Base-by-base conservation (phyloP, 176 grass and related monocot species). In the Lolium perenne region DNA sequence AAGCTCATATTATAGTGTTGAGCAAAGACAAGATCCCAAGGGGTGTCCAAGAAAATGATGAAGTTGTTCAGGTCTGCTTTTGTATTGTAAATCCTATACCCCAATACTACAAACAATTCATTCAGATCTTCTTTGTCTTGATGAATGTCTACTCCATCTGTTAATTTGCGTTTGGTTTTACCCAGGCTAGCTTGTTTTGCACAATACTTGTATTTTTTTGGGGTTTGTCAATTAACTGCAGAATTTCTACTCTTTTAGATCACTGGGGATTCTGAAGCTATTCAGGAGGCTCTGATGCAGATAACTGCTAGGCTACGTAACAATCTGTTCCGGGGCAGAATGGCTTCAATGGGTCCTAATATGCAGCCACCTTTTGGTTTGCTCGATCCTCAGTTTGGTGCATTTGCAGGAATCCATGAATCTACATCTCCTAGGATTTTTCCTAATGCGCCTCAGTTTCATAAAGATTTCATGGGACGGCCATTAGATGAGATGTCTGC, bases 261-360 rank as follows among this genome's bases (percentile, higher is more conserved):
- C 82, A 94, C 45, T 56, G 94, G 97, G 57, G 73, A 86, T 72
- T 93, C 74, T 70, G 97, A 94, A 87, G 82, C 84, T 67, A 90
- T 96, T 73, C 90, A 99, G 74, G 94, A 99, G 89, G 97, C 97
- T 80, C 74, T 99, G 53, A 83, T 94, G 86, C 97, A 93, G 84
- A 91, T 94, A 80, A 96, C 94, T 51, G 77, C 87, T 90, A 96
- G 94, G 80, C 87, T 99, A 58, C 95, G 91, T 67, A 91, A 96
- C 80, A 84, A 99, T 90, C 83, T 96, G 62, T 91, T 99, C 76
- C 90, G 85, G 29, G 97, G 93, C 81, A 96, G 86, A 77, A 79
- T 87, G 50, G 80, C 85, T 86, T 57, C 84, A 75, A 13, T 80
- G 45, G 86, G 86, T 73, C 83, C 88, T 78, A 90, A 85, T 53